Evolutionary conservation across 2,329 filamentous ascomycete species (phyloP).

Genomic region (Xylaria arbuscula): DNA sequence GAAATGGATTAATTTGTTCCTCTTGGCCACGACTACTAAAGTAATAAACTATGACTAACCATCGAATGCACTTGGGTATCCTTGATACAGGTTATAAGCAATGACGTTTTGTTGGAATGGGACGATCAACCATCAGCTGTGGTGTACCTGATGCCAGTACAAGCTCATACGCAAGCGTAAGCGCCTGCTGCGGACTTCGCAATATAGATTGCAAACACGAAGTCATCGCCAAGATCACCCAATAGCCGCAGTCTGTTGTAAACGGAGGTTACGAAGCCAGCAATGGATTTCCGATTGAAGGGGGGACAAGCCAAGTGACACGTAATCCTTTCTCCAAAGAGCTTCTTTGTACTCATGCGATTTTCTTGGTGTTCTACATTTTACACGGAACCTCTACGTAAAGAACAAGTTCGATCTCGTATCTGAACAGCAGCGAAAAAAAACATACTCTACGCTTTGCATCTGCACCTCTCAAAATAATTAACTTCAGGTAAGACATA

Average conservation of each 20-base stretch:
- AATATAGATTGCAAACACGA: not conserved
- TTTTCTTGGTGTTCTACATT: not conserved
- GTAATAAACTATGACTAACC: not conserved
- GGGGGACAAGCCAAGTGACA: not conserved
- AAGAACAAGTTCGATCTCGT: not conserved
- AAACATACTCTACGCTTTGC: not conserved
- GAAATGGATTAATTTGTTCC: not conserved
- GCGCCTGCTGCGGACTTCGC: not conserved
- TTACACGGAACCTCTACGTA: not conserved
- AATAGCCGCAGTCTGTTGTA: not conserved
- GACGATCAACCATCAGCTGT: not conserved
- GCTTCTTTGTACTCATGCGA: no score
- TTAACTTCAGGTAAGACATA: not conserved
- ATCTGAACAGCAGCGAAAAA: not conserved
- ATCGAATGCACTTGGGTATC: not conserved
- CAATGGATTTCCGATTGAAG: not conserved
- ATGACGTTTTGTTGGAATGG: not conserved
- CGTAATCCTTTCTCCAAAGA: not conserved
- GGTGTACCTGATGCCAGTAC: not conserved
- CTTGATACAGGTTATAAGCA: not conserved
- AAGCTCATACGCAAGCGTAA: not conserved
- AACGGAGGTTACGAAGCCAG: not conserved
- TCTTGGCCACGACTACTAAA: not conserved
- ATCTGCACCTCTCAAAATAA: not conserved
- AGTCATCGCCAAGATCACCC: not conserved